Conservation (phyloP, 2,329 filamentous ascomycete genomes). For the Atkinsonella texensis region DNA sequence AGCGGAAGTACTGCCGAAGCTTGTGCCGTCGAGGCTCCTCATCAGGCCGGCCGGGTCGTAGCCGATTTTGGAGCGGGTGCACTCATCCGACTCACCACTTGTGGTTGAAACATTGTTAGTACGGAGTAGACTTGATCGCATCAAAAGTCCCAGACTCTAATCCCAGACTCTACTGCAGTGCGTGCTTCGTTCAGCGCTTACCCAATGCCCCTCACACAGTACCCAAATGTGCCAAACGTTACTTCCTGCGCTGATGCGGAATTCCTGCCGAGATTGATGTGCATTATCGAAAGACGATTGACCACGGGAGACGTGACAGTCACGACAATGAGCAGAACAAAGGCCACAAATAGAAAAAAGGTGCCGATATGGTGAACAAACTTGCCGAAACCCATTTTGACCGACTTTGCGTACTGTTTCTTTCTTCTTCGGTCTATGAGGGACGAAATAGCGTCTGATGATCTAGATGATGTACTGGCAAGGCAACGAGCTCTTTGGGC, state of each 20-base stretch:
- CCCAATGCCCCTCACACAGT: conserved; percentile 29
- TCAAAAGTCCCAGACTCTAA: no score
- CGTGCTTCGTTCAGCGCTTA: conserved; percentile 9
- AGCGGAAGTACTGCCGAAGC: conserved; percentile 30
- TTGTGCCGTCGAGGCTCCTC: conserved; percentile 20
- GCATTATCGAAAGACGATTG: conserved; percentile 40
- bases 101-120: not conserved
- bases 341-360: conserved; percentile 41
- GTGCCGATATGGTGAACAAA: conserved; percentile 46
- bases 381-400: conserved; percentile 32
- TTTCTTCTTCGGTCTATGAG: not conserved
- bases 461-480: not conserved
- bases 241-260: conserved; percentile 24
- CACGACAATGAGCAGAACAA: conserved; percentile 44
- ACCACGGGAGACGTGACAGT: conserved; percentile 48
- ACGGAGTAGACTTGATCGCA: not conserved
- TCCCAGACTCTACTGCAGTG: no score
- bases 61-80: conserved; percentile 37
- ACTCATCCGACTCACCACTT: conserved; percentile 28
- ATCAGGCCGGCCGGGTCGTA: conserved; percentile 42
- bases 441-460: not conserved
- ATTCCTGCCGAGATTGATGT: conserved; percentile 32
- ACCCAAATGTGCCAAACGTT: conserved; percentile 49
- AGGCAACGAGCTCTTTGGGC: not conserved
- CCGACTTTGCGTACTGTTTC: not conserved